Percentiles rank a stretch among this genome's conserved stretches.
phyloP scores from a whole-genome alignment of 331 rosid genomes.

The Arachis monticola region DNA sequence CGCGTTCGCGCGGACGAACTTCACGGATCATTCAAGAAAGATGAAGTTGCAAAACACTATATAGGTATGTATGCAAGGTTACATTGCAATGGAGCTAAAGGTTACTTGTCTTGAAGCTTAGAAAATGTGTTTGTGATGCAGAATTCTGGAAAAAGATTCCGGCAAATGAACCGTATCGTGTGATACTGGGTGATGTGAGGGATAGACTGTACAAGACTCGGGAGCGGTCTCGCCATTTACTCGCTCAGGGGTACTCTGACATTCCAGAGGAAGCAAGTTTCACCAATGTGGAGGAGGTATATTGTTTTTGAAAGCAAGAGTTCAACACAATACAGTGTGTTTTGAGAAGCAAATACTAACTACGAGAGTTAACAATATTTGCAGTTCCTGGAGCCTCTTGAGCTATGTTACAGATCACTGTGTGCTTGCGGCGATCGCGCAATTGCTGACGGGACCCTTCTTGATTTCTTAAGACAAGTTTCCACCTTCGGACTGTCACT shows the following conservation, averaged over 20 bases:
- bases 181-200: slow-evolving; percentile 87
- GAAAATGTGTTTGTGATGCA: slow-evolving; percentile 38
- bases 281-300: slow-evolving; percentile 80
- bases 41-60: slow-evolving; percentile 94
- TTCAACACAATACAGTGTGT: neutral
- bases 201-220: slow-evolving; percentile 96
- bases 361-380: slow-evolving; percentile 33
- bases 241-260: slow-evolving; percentile 81
- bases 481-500: slow-evolving; percentile 95
- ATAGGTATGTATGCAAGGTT: slow-evolving; percentile 61
- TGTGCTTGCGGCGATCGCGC: slow-evolving; percentile 88
- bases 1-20: slow-evolving; percentile 78
- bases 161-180: slow-evolving; percentile 90
- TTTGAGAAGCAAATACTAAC: slow-evolving; percentile 38
- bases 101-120: slow-evolving; percentile 17
- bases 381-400: slow-evolving; percentile 95
- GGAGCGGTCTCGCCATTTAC: slow-evolving; percentile 89
- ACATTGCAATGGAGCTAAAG: slow-evolving; percentile 24
- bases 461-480: slow-evolving; percentile 96
- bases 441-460: slow-evolving; percentile 97
- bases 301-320: neutral
- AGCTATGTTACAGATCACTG: slow-evolving; percentile 92
- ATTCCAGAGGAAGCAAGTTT: slow-evolving; percentile 91
- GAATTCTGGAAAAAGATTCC: slow-evolving; percentile 98
- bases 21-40: slow-evolving; percentile 73